Conservation (phyloP, 164 flowering plant species). For the Magnolia sinica region DNA sequence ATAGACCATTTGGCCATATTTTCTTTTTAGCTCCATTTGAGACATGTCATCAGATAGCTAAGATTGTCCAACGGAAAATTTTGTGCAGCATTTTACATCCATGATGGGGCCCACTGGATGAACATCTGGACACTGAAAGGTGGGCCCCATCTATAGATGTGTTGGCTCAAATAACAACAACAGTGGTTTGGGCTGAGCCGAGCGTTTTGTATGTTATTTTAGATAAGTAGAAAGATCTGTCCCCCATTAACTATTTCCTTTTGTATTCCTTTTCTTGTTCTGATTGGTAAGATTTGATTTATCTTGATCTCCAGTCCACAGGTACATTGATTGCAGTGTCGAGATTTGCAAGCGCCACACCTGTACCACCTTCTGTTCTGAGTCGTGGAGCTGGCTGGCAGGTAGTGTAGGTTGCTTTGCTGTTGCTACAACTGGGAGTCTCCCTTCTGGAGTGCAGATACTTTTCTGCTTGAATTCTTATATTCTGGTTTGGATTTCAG, state of each 20-base stretch:
- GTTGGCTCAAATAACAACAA: not conserved
- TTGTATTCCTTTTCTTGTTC: not conserved
- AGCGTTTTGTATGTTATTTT: not conserved
- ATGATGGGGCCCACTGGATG: not conserved
- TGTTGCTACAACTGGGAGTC: not conserved
- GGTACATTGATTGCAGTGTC: slow-evolving; percentile 62
- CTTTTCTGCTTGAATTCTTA: not conserved
- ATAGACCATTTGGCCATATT: too few species aligned
- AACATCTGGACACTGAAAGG: too few species aligned
- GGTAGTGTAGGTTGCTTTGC: slow-evolving; percentile 31
- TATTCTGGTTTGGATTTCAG: slow-evolving; percentile 33
- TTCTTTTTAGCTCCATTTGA: too few species aligned
- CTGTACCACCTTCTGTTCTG: slow-evolving; percentile 69
- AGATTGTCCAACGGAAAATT: too few species aligned
- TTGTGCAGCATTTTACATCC: not conserved
- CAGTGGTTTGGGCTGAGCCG: not conserved
- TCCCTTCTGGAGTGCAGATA: not conserved
- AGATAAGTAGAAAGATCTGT: not conserved
- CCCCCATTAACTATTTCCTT: not conserved
- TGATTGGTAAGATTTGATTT: not conserved
- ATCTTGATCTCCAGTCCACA: slow-evolving; percentile 51
- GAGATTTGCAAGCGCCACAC: slow-evolving; percentile 79
- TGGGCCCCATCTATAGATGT: not conserved
- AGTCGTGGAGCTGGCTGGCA: slow-evolving; percentile 82
- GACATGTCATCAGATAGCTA: too few species aligned